Base-by-base conservation (phyloP, 2,329 filamentous ascomycete genomes). In the Amylocarpus encephaloides region DNA sequence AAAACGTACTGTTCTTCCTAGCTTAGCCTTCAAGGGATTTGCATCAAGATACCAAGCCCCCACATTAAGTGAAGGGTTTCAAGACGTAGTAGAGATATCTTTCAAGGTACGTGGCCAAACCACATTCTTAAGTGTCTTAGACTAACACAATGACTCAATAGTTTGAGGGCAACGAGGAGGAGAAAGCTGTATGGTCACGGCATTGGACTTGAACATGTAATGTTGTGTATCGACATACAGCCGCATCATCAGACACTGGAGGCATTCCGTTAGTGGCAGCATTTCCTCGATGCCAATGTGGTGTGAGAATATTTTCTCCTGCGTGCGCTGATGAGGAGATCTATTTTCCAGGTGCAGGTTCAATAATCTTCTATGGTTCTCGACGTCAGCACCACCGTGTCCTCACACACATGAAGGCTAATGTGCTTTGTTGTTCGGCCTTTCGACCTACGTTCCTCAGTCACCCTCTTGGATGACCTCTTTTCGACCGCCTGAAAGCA, bases 1-100 rank as follows among this genome's bases (percentile, higher is more conserved):
- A 67, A 78, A 80, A 19, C 79, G 93, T 55, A 71, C 76, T 0
- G 75, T 80, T 1, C 75, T 98, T 5, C 91, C 92, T 0, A 80
- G 79, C 40, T 73, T 93, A 55, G 92, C 93, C 0, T 97, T 96
- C 66, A 81, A 76, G 19, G 78, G 82, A 11, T 98, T 89, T 64
- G 72, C 75, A 13, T 79, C 82, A 7, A 78, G 88, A 47, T 93
- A 88, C 68, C 81, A 82, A 57, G 77, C 84, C 58, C 93, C 92
- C 0, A 77, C 75, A 35, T 52, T 78, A 1, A 75, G 78, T 11
- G 93, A 98, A 69, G 92, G 92, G 0, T 96, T 96, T 62, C 72
- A 85, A 56, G 88, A 96, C 58, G 79, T 98, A 33, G 73, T 79
- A 1, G 79, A 81, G 48, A 72, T 95, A 0, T 79, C 86, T 30